Percentiles rank a stretch among this genome's conserved stretches.
Evolutionary conservation across 306 rosid genomes (phyloP).

Genomic region (Lablab purpureus): DNA sequence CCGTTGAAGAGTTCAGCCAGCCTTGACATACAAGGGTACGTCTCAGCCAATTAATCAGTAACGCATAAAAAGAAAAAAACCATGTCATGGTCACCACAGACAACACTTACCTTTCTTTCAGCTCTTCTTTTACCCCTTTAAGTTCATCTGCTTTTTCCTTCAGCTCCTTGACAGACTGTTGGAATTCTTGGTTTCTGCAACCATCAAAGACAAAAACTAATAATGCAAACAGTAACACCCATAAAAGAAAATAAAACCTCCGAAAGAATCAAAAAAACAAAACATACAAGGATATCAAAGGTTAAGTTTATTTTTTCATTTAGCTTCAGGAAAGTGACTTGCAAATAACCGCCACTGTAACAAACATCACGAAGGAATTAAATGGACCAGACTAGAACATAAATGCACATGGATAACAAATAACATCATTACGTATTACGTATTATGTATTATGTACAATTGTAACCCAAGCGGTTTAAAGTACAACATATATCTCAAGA

Average conservation of each 20-base stretch:
- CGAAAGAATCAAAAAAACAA: slow-evolving; percentile 12
- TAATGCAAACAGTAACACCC: neutral
- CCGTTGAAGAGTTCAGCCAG: slow-evolving; percentile 76
- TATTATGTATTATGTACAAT: neutral
- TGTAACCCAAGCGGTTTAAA: neutral
- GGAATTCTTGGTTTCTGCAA: slow-evolving; percentile 74
- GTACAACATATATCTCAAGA: neutral
- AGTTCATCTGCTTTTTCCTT: slow-evolving; percentile 84
- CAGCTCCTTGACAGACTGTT: slow-evolving; percentile 78
- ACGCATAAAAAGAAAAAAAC: neutral
- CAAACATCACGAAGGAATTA: neutral
- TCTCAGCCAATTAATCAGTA: slow-evolving; percentile 73
- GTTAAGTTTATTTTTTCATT: neutral
- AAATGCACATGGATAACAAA: neutral
- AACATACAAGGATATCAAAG: neutral
- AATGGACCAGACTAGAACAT: neutral
- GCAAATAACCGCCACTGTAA: neutral
- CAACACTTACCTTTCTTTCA: slow-evolving; percentile 74
- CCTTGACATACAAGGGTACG: slow-evolving; percentile 99
- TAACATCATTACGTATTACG: neutral
- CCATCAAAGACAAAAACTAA: slow-evolving; percentile 31
- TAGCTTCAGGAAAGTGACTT: slow-evolving; percentile 5
- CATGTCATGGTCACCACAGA: slow-evolving; percentile 35
- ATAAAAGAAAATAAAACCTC: slow-evolving; percentile 10
- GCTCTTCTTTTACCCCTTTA: slow-evolving; percentile 75